phyloP scores from a whole-genome alignment of 2,329 filamentous ascomycete genomes.

The Calcarisporium arbuscula region DNA sequence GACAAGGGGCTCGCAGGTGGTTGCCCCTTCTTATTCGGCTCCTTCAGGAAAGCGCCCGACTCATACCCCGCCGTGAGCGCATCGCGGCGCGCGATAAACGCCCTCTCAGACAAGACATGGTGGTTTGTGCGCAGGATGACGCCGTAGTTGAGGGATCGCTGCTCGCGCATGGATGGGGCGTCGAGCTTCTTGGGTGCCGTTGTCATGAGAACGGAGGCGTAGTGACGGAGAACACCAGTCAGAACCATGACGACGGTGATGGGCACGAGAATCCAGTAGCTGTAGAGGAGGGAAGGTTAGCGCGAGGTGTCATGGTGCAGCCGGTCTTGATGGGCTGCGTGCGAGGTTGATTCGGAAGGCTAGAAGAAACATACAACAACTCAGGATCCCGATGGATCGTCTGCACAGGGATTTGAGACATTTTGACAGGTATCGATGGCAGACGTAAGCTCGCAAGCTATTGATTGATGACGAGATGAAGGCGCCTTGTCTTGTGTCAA shows the following conservation, averaged over 20 bases:
- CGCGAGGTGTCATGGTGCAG: constrained; percentile 1
- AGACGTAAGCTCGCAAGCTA: too few relatives aligned
- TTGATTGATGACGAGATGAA: too few relatives aligned
- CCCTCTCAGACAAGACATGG: constrained; percentile 67
- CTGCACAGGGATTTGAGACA: constrained; percentile 83
- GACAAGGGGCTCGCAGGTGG: constrained; percentile 89
- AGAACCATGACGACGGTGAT: constrained; percentile 98
- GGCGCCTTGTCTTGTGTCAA: too few relatives aligned
- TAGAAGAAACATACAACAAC: constrained; percentile 67
- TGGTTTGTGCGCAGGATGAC: constrained; percentile 79
- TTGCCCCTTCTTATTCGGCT: constrained; percentile 79
- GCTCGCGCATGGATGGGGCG: constrained; percentile 72
- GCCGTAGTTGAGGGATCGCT: constrained; percentile 76
- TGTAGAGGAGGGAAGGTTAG: constrained; percentile 33
- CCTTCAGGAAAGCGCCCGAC: constrained; percentile 80
- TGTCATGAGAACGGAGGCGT: constrained; percentile 87
- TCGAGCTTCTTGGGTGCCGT: constrained; percentile 76
- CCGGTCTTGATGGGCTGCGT: neutral
- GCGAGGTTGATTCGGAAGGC: constrained; percentile 8
- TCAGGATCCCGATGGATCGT: constrained; percentile 98
- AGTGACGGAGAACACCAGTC: constrained; percentile 93
- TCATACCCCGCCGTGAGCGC: constrained; percentile 77
- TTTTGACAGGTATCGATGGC: constrained; percentile 31
- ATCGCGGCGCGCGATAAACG: constrained; percentile 76
- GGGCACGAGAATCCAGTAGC: constrained; percentile 98